phyloP scores from a whole-genome alignment of 2,329 filamentous ascomycete genomes.

The Penicillium glabrum region DNA sequence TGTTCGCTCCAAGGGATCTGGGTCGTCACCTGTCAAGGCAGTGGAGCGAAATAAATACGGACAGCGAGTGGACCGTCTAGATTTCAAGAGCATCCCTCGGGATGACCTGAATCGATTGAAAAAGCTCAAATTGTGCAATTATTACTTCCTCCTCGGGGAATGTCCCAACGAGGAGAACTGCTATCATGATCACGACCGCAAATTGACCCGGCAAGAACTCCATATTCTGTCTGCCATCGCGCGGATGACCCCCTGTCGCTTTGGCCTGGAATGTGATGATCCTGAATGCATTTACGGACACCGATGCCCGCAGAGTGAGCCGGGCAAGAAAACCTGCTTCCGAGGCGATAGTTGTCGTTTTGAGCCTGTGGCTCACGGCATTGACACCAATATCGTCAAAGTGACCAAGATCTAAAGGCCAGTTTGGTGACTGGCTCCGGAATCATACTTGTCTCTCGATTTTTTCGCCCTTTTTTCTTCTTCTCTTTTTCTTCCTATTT shows the following conservation, averaged over 20 bases:
- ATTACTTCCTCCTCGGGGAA: slow-evolving; percentile 58
- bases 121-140: slow-evolving; percentile 63
- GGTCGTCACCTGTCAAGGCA: slow-evolving; percentile 27
- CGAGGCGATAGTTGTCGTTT: slow-evolving; percentile 62
- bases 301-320: slow-evolving; percentile 56
- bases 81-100: slow-evolving; percentile 52
- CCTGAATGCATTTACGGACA: slow-evolving; percentile 64
- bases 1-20: slow-evolving; percentile 36
- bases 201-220: slow-evolving; percentile 54
- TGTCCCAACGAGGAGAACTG: slow-evolving; percentile 57
- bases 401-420: slow-evolving; percentile 44
- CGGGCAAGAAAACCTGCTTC: slow-evolving; percentile 56
- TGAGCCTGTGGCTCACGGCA: slow-evolving; percentile 55
- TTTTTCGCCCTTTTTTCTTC: background rate
- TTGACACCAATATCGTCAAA: slow-evolving; percentile 59
- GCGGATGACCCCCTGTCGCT: slow-evolving; percentile 62
- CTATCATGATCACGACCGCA: slow-evolving; percentile 54
- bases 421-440: background rate
- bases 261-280: slow-evolving; percentile 59
- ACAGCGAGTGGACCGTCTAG: slow-evolving; percentile 58
- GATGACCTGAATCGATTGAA: slow-evolving; percentile 61
- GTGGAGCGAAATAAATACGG: slow-evolving; percentile 60
- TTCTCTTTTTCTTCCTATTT: background rate
- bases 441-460: background rate
- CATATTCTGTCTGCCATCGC: slow-evolving; percentile 58